Evolutionary conservation across 257 asterid genomes (phyloP).

Genomic region (Solanum okadae): DNA sequence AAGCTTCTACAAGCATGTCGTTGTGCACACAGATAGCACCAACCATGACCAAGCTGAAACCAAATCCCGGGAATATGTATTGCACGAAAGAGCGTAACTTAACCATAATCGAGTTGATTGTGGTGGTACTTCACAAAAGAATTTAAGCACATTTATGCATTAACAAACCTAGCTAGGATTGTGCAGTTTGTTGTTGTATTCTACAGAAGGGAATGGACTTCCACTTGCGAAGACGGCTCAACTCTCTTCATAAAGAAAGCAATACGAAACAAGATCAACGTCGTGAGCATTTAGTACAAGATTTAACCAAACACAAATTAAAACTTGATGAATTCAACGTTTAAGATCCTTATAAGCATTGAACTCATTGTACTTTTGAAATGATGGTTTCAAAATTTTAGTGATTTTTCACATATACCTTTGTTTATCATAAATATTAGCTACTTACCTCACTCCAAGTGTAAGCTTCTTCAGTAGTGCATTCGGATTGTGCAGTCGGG

Average conservation of each 20-base stretch:
- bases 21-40: conserved; percentile 93
- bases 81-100: not conserved
- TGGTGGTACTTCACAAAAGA: not conserved
- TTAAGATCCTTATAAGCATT: not conserved
- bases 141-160: not conserved
- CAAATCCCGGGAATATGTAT: conserved; percentile 81
- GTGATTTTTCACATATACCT: not conserved
- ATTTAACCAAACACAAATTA: not conserved
- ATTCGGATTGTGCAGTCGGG: conserved; percentile 93
- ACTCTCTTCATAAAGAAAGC: conserved; percentile 34
- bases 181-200: conserved; percentile 43
- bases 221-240: conserved; percentile 80
- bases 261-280: not conserved
- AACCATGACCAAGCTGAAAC: conserved; percentile 79
- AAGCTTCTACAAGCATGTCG: conserved; percentile 87
- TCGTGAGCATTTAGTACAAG: no score
- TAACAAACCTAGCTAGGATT: conserved; percentile 72
- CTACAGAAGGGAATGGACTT: conserved; percentile 76
- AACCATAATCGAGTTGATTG: not conserved
- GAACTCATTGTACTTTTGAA: not conserved
- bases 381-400: not conserved
- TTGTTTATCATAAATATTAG: not conserved
- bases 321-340: not conserved
- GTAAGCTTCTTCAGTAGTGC: conserved; percentile 95
- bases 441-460: conserved; percentile 70